Percentiles rank a stretch among this genome's conserved stretches.
Evolutionary conservation across 352 stramenopile species (phyloP).

Genomic region (Phytophthora pisi): DNA sequence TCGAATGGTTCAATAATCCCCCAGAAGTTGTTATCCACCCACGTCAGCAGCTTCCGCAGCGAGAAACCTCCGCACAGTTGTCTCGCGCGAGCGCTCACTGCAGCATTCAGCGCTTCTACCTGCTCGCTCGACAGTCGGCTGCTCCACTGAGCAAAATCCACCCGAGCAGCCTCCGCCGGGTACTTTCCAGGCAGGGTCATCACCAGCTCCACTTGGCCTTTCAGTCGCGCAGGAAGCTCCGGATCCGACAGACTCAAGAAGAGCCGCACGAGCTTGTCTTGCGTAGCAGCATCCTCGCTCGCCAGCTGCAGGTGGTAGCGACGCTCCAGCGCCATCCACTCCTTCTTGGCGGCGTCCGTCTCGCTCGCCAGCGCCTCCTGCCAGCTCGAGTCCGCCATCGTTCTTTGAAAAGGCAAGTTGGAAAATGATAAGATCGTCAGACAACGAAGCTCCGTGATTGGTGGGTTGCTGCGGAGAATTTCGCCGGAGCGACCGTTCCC

Average conservation of each 20-base stretch:
- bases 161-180: slow-evolving; percentile 41
- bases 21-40: slow-evolving; percentile 86
- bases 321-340: slow-evolving; percentile 70
- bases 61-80: slow-evolving; percentile 54
- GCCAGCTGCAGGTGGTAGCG: slow-evolving; percentile 60
- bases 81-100: slow-evolving; percentile 42
- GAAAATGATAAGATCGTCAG: slow-evolving; percentile 2
- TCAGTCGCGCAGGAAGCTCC: slow-evolving; percentile 57
- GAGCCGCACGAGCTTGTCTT: slow-evolving; percentile 30
- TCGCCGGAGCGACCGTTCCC: slow-evolving; percentile 15
- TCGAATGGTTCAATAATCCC: slow-evolving; percentile 38
- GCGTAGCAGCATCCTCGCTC: slow-evolving; percentile 19
- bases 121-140: slow-evolving; percentile 47
- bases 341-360: slow-evolving; percentile 48
- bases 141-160: slow-evolving; percentile 65
- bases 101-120: slow-evolving; percentile 40
- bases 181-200: slow-evolving; percentile 63
- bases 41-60: slow-evolving; percentile 79
- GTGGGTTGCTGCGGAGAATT: not conserved
- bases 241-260: slow-evolving; percentile 73
- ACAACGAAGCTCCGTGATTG: not conserved
- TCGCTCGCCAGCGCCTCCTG: slow-evolving; percentile 35
- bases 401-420: slow-evolving; percentile 5
- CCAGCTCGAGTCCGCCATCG: slow-evolving; percentile 33
- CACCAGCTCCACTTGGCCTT: slow-evolving; percentile 60